Conservation (phyloP, 2,329 filamentous ascomycete genomes). For the Colletotrichum siamense region DNA sequence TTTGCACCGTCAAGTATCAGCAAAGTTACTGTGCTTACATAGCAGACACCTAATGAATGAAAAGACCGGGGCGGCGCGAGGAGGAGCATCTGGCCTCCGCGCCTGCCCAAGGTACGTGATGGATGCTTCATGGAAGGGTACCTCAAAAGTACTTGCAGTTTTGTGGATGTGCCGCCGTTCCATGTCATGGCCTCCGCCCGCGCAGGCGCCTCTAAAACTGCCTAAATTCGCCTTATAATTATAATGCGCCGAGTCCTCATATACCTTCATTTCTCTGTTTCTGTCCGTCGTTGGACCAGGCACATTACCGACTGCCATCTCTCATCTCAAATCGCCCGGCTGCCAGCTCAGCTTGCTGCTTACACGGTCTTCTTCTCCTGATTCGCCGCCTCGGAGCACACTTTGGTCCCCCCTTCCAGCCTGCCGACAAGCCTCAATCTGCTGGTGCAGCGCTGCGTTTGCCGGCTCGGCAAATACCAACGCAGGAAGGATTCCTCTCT, state of each 20-base stretch:
- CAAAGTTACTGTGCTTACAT: not conserved
- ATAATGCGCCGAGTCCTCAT: not conserved
- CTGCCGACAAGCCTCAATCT: not conserved
- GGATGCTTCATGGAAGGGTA: not conserved
- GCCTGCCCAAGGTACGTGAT: not conserved
- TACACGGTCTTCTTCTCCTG: not conserved
- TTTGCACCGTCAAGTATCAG: not conserved
- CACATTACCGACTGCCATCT: not conserved
- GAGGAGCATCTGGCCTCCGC: not conserved
- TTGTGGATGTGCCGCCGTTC: not conserved
- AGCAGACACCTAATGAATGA: not conserved
- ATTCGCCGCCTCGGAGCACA: slow-evolving; percentile 6
- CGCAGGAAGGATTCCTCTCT: not conserved
- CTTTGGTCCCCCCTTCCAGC: not conserved
- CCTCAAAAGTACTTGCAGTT: slow-evolving; percentile 6
- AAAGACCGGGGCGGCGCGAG: not conserved
- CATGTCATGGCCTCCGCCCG: not conserved
- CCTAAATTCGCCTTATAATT: not conserved
- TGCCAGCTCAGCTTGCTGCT: not conserved
- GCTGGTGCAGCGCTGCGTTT: not conserved
- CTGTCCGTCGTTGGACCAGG: not conserved
- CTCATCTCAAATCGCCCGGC: not conserved
- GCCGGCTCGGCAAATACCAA: not conserved
- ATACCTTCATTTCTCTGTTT: not conserved
- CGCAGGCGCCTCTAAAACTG: not conserved